Evolutionary conservation across 768 basidiomycete genomes (phyloP).

Genomic region (Cubamyces sp.): DNA sequence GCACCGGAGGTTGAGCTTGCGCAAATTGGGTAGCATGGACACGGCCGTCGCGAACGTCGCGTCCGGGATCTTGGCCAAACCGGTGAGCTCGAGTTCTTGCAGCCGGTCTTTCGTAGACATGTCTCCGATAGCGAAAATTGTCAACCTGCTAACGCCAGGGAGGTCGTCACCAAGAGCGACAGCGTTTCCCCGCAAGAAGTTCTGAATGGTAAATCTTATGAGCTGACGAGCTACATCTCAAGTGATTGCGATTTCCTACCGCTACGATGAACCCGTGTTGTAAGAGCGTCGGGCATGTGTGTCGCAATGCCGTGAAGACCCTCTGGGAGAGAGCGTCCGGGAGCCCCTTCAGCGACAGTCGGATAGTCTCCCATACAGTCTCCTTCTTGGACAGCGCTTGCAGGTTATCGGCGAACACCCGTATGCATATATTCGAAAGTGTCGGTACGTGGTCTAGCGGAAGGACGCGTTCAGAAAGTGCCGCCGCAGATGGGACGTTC

Average conservation of each 20-base stretch:
- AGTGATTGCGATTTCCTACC: constrained; percentile 40
- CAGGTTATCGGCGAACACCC: constrained; percentile 53
- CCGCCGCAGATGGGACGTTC: constrained; percentile 53
- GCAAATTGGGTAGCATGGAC: constrained; percentile 46
- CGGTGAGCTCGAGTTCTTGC: constrained; percentile 52
- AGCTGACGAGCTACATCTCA: not conserved
- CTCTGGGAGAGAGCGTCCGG: constrained; percentile 56
- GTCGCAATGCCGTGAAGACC: constrained; percentile 54
- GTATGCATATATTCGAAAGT: constrained; percentile 53
- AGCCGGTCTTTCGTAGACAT: constrained; percentile 35
- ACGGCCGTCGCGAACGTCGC: constrained; percentile 54
- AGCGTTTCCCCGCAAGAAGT: constrained; percentile 59
- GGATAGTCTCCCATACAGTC: constrained; percentile 44
- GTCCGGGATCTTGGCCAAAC: constrained; percentile 58
- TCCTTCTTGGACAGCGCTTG: constrained; percentile 43
- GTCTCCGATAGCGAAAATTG: constrained; percentile 48
- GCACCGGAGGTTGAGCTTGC: constrained; percentile 59
- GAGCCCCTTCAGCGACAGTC: constrained; percentile 46
- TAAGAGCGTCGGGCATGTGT: constrained; percentile 54
- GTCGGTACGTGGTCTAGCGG: constrained; percentile 42
- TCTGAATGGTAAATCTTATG: constrained; percentile 38
- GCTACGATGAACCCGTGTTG: constrained; percentile 58
- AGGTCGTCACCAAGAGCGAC: constrained; percentile 52
- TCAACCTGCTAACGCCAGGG: constrained; percentile 55
- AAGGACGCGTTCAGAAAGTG: constrained; percentile 50